Evolutionary conservation across 257 asterid genomes (phyloP).

Genomic region (Apocynum venetum): DNA sequence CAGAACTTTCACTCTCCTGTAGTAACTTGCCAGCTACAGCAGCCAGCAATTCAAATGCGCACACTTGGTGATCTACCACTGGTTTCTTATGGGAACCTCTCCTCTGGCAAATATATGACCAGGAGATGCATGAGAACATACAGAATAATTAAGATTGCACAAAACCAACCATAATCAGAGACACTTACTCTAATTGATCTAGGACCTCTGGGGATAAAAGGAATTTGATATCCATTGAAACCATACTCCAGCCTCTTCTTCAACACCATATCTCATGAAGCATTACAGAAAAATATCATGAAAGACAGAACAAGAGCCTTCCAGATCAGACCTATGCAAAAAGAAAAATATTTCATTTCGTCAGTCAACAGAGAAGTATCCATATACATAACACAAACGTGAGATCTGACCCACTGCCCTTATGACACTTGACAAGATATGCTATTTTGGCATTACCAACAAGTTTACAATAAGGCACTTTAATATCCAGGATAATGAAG

Average conservation of each 20-base stretch:
- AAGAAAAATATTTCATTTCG: neutral
- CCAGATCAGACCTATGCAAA: conserved; percentile 14
- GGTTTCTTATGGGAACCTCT: conserved; percentile 40
- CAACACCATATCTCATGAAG: conserved; percentile 69
- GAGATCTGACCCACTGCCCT: neutral
- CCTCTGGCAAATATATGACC: conserved; percentile 42
- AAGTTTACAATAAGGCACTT: neutral
- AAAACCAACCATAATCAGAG: conserved; percentile 7
- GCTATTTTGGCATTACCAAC: neutral
- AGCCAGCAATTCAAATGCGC: conserved; percentile 94
- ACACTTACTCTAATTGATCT: conserved; percentile 77
- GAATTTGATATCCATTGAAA: conserved; percentile 69
- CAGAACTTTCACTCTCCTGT: conserved; percentile 85
- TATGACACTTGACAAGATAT: neutral
- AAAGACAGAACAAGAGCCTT: conserved; percentile 19
- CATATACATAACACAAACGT: neutral
- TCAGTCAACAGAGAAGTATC: neutral
- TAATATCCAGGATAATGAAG: neutral
- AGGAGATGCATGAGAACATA: conserved; percentile 4
- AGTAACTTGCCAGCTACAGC: conserved; percentile 89
- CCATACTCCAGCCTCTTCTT: conserved; percentile 83
- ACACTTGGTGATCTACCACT: conserved; percentile 50
- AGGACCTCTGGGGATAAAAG: conserved; percentile 83
- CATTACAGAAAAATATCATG: conserved; percentile 47
- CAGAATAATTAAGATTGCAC: neutral